phyloP scores from a whole-genome alignment of 208 protist genomes.

The Leishmania braziliensis region DNA sequence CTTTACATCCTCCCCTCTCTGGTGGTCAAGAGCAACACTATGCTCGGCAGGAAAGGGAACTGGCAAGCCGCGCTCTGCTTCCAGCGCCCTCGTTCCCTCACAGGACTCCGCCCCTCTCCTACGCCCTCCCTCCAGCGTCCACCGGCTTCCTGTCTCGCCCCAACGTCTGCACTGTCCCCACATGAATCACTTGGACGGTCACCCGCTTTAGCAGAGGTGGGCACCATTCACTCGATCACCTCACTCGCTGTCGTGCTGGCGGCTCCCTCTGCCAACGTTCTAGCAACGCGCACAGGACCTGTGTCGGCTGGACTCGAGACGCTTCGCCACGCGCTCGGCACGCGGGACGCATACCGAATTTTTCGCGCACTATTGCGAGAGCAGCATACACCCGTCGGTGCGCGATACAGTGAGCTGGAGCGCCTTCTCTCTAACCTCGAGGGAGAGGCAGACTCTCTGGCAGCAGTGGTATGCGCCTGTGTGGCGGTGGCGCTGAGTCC shows the following conservation, averaged over 20 bases:
- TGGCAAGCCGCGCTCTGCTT: constrained; percentile 5
- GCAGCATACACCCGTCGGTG: background rate
- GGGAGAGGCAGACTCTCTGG: constrained; percentile 25
- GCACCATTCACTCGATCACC: background rate
- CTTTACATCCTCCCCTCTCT: too few species aligned
- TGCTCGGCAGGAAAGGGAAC: background rate
- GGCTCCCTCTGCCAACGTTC: constrained; percentile 5
- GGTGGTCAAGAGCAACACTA: background rate
- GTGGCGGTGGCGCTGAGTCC: constrained; percentile 33
- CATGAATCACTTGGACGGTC: background rate
- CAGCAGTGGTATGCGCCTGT: constrained; percentile 42
- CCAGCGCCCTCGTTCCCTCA: background rate
- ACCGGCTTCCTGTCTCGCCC: background rate
- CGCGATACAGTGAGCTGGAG: constrained; percentile 3
- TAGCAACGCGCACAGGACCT: background rate
- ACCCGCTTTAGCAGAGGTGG: background rate
- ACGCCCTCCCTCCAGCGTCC: background rate
- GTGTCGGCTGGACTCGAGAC: background rate
- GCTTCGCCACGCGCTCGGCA: constrained; percentile 15
- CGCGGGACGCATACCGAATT: constrained; percentile 22
- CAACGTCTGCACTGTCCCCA: background rate
- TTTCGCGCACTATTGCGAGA: constrained; percentile 15
- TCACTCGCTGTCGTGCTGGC: background rate
- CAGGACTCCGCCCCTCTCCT: background rate
- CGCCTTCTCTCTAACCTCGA: constrained; percentile 13